phyloP scores from a whole-genome alignment of 2,329 filamentous ascomycete genomes.

The Epichloe uncinata region DNA sequence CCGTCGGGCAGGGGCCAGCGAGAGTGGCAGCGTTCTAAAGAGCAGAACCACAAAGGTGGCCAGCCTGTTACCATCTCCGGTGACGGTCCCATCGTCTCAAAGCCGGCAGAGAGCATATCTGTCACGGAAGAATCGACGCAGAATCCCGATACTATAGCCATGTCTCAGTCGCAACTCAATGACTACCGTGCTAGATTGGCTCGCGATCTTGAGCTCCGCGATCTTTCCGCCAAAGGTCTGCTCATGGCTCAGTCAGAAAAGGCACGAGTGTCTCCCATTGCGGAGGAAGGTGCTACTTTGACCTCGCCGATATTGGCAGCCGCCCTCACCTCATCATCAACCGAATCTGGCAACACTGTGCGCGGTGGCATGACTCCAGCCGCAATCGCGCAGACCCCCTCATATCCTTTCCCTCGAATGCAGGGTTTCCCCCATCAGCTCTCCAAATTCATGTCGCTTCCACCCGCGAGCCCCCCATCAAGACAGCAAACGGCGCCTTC shows the following conservation, averaged over 20 bases:
- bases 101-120: conserved; percentile 9
- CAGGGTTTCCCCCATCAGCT: conserved; percentile 37
- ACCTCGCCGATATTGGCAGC: conserved; percentile 17
- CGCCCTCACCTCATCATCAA: conserved; percentile 44
- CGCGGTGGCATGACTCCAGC: conserved; percentile 49
- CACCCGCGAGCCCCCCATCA: conserved; percentile 47
- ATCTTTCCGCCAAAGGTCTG: conserved; percentile 25
- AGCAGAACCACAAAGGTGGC: conserved; percentile 1
- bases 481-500: conserved; percentile 22
- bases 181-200: conserved; percentile 46
- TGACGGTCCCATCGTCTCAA: conserved; percentile 6
- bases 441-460: conserved; percentile 49
- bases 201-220: conserved; percentile 34
- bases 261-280: conserved; percentile 49
- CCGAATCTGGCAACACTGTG: conserved; percentile 57
- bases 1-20: conserved; percentile 3
- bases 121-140: conserved; percentile 9
- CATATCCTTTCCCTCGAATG: conserved; percentile 76
- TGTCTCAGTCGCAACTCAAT: conserved; percentile 35
- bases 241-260: conserved; percentile 18
- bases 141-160: conserved; percentile 5
- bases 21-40: conserved; percentile 5
- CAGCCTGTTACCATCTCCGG: conserved; percentile 2
- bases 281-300: conserved; percentile 41
- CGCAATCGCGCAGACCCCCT: conserved; percentile 50